These are phyloP conservation scores for Chaetomium sp. DNA, from an alignment of 2,329 filamentous ascomycete species.

Conservation along the genomic window DNA sequence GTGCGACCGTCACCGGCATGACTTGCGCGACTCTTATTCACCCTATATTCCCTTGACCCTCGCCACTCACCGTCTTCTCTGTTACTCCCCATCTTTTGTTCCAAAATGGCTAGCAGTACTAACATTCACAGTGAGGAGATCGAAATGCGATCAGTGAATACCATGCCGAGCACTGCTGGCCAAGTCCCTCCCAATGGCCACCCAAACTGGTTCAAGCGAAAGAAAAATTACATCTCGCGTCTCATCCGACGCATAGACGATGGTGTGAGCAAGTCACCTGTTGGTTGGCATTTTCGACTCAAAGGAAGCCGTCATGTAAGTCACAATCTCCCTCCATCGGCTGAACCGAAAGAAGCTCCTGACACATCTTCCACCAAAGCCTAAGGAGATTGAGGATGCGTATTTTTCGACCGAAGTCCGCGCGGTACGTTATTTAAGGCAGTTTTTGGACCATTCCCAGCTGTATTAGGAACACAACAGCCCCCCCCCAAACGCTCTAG, in stretches of 20 bases:
- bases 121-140: constrained; percentile 22
- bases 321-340: constrained; percentile 13
- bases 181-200: neutral
- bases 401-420: constrained; percentile 77
- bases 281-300: constrained; percentile 67
- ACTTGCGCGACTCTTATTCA: neutral
- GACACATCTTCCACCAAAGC: constrained; percentile 35
- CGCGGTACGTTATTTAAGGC: constrained; percentile 45
- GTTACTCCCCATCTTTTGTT: neutral
- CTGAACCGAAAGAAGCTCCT: neutral
- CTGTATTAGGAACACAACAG: neutral
- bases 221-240: neutral
- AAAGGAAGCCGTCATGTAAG: constrained; percentile 69
- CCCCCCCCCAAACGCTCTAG: neutral
- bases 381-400: constrained; percentile 66
- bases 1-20: constrained; percentile 5
- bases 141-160: constrained; percentile 22
- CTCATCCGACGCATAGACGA: constrained; percentile 18
- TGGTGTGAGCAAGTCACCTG: constrained; percentile 36
- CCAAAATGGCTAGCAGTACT: constrained; percentile 5
- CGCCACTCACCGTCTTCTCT: neutral
- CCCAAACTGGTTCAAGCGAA: constrained; percentile 2
- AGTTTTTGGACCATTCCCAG: neutral
- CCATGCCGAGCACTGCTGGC: neutral
- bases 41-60: neutral